A percentile compares a stretch with the other conserved stretches of the same genome.
Evolutionary conservation across 140 eudicot species (phyloP).

Genomic region (Bidens hawaiensis): DNA sequence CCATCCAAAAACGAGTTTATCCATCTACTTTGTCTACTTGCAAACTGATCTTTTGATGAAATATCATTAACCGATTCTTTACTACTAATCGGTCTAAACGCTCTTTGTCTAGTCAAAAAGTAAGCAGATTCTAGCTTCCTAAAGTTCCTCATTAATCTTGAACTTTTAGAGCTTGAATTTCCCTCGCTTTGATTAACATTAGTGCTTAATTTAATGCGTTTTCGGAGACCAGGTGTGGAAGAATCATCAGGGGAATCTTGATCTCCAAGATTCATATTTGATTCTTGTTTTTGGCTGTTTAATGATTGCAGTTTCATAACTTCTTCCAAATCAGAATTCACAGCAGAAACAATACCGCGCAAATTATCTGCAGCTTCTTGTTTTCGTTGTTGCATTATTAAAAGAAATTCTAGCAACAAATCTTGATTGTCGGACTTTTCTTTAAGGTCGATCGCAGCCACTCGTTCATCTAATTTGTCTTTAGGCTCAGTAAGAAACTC

Average conservation of each 20-base stretch:
- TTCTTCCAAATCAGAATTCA: conserved; percentile 76
- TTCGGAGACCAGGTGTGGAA: conserved; percentile 44
- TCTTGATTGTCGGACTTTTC: conserved; percentile 76
- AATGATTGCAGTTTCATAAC: conserved; percentile 44
- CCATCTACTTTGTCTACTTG: conserved; percentile 61
- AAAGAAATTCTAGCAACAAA: conserved; percentile 68
- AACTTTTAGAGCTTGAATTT: conserved; percentile 37
- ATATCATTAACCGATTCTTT: conserved; percentile 51
- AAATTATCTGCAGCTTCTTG: conserved; percentile 63
- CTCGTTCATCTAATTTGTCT: conserved; percentile 58
- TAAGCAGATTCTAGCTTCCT: conserved; percentile 77
- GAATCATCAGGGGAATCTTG: conserved; percentile 38
- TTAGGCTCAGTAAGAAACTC: conserved; percentile 69
- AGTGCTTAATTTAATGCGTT: conserved; percentile 41
- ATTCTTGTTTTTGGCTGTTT: conserved; percentile 25
- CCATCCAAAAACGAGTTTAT: conserved; percentile 77
- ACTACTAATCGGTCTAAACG: conserved; percentile 42
- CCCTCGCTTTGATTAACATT: conserved; percentile 32
- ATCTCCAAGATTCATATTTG: conserved; percentile 17
- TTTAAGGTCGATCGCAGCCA: conserved; percentile 60
- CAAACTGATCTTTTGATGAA: conserved; percentile 37
- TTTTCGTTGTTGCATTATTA: conserved; percentile 48
- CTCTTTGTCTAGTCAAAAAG: conserved; percentile 56
- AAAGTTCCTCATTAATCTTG: conserved; percentile 71
- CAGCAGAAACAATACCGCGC: conserved; percentile 47